phyloP scores from a whole-genome alignment of 768 basidiomycete genomes.

The Boletus insuetus region DNA sequence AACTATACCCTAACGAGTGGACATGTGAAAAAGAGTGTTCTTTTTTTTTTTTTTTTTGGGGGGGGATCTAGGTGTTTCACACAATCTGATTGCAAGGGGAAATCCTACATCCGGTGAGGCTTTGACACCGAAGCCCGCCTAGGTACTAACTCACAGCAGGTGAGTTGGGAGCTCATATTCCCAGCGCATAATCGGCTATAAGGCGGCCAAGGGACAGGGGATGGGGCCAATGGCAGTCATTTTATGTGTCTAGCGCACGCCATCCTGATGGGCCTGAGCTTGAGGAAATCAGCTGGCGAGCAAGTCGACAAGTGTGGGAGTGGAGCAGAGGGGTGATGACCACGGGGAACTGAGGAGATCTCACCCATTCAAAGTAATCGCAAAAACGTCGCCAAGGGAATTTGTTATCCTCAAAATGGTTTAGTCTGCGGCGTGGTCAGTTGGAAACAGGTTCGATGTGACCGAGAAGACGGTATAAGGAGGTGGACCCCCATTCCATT shows the following conservation, averaged over 20 bases:
- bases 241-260: not conserved
- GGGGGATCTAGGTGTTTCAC: not conserved
- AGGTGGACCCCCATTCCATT: not conserved
- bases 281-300: not conserved
- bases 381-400: constrained; percentile 1
- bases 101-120: not conserved
- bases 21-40: too few relatives aligned
- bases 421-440: constrained; percentile 11
- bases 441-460: not conserved
- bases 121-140: not conserved
- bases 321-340: not conserved
- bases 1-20: too few relatives aligned
- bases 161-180: not conserved
- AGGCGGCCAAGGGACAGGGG: not conserved
- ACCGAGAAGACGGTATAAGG: not conserved
- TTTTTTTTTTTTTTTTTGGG: too few relatives aligned
- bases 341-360: constrained; percentile 13
- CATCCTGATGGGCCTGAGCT: not conserved
- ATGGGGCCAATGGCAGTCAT: not conserved
- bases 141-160: not conserved
- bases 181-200: not conserved
- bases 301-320: constrained; percentile 18
- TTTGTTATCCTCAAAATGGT: constrained; percentile 13
- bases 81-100: not conserved
- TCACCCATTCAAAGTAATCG: not conserved